Evolutionary conservation across 805 yeast species (phyloP).

Genomic region (Myxozyma geophila): DNA sequence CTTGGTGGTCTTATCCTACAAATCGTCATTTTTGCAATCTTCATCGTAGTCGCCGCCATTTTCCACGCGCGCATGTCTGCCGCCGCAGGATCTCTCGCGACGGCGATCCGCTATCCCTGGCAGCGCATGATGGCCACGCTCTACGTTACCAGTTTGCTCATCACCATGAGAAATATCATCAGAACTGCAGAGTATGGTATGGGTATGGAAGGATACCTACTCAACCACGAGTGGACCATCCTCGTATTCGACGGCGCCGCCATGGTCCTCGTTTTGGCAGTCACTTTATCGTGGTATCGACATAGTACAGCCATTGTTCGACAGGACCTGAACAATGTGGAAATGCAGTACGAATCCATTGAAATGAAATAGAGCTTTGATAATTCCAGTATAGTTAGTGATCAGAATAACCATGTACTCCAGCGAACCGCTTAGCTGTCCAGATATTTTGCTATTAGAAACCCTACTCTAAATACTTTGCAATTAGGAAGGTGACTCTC

Average conservation of each 20-base stretch:
- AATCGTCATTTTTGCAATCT: slow-evolving; percentile 43
- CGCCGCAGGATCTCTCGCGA: background rate
- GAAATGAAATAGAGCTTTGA: background rate
- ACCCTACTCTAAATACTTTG: no score
- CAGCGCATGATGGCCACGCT: background rate
- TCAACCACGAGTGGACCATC: slow-evolving; percentile 9
- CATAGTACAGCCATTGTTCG: background rate
- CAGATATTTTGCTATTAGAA: no score
- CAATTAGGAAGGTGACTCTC: no score
- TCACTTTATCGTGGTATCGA: background rate
- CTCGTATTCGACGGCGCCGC: slow-evolving; percentile 13
- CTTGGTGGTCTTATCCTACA: slow-evolving; percentile 46
- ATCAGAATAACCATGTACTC: no score
- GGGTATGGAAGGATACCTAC: slow-evolving; percentile 16
- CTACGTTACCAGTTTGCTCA: slow-evolving; percentile 1
- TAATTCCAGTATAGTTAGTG: background rate
- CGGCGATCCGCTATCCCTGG: slow-evolving; percentile 1
- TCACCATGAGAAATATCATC: slow-evolving; percentile 11
- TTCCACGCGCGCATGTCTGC: slow-evolving; percentile 25
- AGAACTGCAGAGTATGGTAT: slow-evolving; percentile 8
- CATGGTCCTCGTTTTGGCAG: slow-evolving; percentile 8
- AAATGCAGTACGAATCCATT: background rate
- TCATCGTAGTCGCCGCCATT: slow-evolving; percentile 38
- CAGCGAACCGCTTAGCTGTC: no score
- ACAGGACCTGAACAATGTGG: background rate